Evolutionary conservation across 306 rosid genomes (phyloP).

Genomic region (Rosa chinensis): DNA sequence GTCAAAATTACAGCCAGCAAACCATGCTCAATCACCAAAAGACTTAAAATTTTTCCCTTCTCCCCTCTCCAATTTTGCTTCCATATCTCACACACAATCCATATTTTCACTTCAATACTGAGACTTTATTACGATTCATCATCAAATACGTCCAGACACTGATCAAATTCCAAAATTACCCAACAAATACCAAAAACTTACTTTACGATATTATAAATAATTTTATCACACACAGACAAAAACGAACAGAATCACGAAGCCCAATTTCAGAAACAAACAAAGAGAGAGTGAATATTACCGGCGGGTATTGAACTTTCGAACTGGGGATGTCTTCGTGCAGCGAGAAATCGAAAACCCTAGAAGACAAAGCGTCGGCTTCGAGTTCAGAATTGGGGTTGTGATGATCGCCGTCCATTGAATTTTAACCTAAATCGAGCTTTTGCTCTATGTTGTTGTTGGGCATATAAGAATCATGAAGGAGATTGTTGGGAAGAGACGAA

Average conservation of each 20-base stretch:
- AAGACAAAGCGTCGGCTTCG: conserved; percentile 20
- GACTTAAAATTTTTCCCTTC: neutral
- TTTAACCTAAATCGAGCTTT: conserved; percentile 3
- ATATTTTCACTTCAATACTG: neutral
- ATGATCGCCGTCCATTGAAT: conserved; percentile 31
- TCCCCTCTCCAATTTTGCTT: conserved; percentile 2
- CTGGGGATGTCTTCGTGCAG: conserved; percentile 5
- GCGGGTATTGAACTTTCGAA: conserved; percentile 5
- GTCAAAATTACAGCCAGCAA: neutral
- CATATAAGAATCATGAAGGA: neutral
- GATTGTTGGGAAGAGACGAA: neutral
- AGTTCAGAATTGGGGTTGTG: conserved; percentile 18
- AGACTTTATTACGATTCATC: neutral
- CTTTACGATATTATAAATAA: neutral
- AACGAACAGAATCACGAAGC: conserved; percentile 6
- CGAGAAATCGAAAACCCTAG: conserved; percentile 33
- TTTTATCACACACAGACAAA: neutral
- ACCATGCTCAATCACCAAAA: neutral
- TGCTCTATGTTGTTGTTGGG: conserved; percentile 8
- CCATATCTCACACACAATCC: neutral
- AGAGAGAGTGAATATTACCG: conserved; percentile 29
- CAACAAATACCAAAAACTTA: neutral
- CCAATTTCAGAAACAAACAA: conserved; percentile 12
- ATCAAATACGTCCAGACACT: neutral
- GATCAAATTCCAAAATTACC: neutral